phyloP scores from a whole-genome alignment of 306 rosid species.

The Malus sylvestris region DNA sequence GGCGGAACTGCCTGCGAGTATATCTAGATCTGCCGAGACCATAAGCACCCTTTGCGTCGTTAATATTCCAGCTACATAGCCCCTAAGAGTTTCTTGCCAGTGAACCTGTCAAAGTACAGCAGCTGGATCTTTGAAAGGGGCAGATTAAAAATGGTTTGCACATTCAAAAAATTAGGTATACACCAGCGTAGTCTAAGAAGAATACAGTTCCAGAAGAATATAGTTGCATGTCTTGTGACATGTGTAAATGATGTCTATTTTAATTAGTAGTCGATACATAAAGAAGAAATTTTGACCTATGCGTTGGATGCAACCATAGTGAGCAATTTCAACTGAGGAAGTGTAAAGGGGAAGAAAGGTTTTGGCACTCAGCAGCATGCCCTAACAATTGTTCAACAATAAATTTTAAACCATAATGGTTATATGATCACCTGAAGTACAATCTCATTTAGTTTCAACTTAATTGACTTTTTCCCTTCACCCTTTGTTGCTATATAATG shows the following conservation, averaged over 20 bases:
- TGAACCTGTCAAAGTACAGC: constrained; percentile 59
- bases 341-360: neutral
- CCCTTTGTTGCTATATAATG: constrained; percentile 63
- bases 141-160: constrained; percentile 9
- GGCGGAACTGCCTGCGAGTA: constrained; percentile 67
- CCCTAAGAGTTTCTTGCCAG: constrained; percentile 98
- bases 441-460: constrained; percentile 78
- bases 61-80: constrained; percentile 86
- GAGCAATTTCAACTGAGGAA: neutral
- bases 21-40: constrained; percentile 79
- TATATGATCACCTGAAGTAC: constrained; percentile 76
- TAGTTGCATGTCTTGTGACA: neutral
- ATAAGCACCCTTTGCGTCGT: constrained; percentile 85
- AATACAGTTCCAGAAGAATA: neutral
- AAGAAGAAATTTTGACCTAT: neutral
- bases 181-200: constrained; percentile 3
- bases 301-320: neutral
- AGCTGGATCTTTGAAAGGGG: constrained; percentile 10
- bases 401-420: neutral
- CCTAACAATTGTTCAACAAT: neutral
- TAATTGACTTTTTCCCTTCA: constrained; percentile 78
- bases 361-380: neutral
- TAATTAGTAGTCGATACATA: neutral
- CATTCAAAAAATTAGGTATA: neutral
- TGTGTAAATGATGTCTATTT: neutral